Evolutionary conservation across 192 early-diverging fungal species (phyloP), one percentile per base, ranked within the genome.

Genomic region (Coemansia sp.): DNA sequence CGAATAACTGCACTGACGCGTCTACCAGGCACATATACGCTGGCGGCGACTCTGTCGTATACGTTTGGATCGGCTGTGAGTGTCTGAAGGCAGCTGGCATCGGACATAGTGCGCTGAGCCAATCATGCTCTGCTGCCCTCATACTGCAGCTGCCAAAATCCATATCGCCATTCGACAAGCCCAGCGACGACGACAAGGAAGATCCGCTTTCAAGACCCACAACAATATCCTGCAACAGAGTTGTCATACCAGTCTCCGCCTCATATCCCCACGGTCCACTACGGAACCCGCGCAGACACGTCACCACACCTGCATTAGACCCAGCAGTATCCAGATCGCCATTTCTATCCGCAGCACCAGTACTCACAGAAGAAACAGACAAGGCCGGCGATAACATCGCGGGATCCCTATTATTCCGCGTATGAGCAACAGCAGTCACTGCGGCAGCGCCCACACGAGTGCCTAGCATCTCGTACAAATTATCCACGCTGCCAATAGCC

Each of bases 1-100:
- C 87, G 77, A 95, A 93, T 10, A 98, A 64, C 34, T 90, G 87
- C 41, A 97, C 87, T 7, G 91, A 86, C 2, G 88, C 78, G 75
- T 99, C 94, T n/a, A 95, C 89, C 37, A 90, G 85, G 11, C 84
- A 77, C 23, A 75, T 76, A 37, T 82, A 75, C 55, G 51, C 27
- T 5, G 55, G 36, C 0, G 83, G 63, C 11, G 74, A 44, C 21
- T 15, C 4, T 58, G 48, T 42, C 23, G 50, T 3, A n/a, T 23
- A 4, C 7, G 46, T 5, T 21, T 7, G 17, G 27, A 44, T 23
- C 17, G 50, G 29, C 36, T 44, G 21, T 8, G 67, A 17, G 6
- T 8, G 55, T 5, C 6, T 17, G 34, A 58, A 58, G 11, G 23
- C 51, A 5, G 29, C 15, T n/a, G 55, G 55, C 55, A 58, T 58